Percentiles rank a stretch among this genome's conserved stretches.
Conservation (phyloP, 1,284 basidiomycete genomes). For the Ustilago loliicola region DNA sequence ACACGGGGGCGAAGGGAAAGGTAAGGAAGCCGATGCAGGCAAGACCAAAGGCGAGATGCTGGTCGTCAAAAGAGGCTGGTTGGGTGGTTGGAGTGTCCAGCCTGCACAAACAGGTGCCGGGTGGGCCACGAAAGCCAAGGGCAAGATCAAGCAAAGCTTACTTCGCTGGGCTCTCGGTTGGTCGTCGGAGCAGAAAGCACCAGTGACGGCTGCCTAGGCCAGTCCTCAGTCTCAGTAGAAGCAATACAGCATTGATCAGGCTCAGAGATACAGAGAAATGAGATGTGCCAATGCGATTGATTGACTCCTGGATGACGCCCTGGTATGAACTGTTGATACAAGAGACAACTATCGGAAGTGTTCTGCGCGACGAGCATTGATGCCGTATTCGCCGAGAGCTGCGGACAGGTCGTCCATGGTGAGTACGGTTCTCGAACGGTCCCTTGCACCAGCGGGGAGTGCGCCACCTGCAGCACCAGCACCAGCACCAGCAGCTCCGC, state of each 20-base stretch:
- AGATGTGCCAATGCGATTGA: not conserved
- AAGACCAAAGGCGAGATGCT: conserved; percentile 21
- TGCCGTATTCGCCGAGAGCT: conserved; percentile 91
- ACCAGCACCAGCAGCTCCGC: conserved; percentile 23
- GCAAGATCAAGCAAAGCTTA: conserved; percentile 1
- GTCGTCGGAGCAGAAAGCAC: conserved; percentile 8
- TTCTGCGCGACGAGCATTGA: conserved; percentile 67
- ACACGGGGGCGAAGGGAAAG: conserved; percentile 7
- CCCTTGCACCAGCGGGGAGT: conserved; percentile 67
- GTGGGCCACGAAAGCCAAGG: conserved; percentile 8
- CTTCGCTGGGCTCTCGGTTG: conserved; percentile 33
- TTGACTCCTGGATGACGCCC: not conserved
- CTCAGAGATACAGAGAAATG: not conserved
- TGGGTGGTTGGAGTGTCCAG: conserved; percentile 35
- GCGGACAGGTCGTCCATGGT: conserved; percentile 97
- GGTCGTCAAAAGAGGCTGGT: conserved; percentile 36
- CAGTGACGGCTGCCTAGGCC: conserved; percentile 5
- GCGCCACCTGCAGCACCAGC: conserved; percentile 19
- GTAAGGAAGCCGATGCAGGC: conserved; percentile 2
- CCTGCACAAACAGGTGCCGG: conserved; percentile 17
- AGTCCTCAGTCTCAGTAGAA: not conserved
- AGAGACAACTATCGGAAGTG: conserved; percentile 60
- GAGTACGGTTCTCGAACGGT: conserved; percentile 93
- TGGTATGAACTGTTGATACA: conserved; percentile 3
- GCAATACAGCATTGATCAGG: not conserved